These are phyloP conservation scores for Monocercomonoides exilis DNA, from an alignment of 78 protist species.

Conservation along the genomic window DNA sequence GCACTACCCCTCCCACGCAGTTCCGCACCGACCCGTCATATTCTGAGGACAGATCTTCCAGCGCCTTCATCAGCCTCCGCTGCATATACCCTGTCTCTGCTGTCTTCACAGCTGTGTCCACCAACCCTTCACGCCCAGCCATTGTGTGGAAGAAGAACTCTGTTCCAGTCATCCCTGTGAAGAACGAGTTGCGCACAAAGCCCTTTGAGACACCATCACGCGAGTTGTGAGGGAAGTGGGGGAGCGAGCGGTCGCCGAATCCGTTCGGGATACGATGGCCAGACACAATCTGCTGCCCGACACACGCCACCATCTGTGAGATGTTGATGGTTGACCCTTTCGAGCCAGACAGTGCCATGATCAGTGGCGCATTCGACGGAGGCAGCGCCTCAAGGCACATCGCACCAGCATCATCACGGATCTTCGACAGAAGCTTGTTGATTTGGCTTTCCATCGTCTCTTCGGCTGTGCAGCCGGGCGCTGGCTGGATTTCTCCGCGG, in stretches of 20 bases:
- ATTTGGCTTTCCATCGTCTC: constrained; percentile 44
- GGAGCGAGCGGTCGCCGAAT: constrained; percentile 86
- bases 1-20: constrained; percentile 49
- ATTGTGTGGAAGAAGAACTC: constrained; percentile 99
- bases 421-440: constrained; percentile 61
- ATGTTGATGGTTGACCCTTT: constrained; percentile 94
- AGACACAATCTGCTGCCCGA: constrained; percentile 92
- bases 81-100: constrained; percentile 99
- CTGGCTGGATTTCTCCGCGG: constrained; percentile 28
- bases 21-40: constrained; percentile 89
- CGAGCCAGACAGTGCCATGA: constrained; percentile 97
- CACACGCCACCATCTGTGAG: constrained; percentile 95
- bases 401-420: constrained; percentile 85
- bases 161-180: constrained; percentile 82
- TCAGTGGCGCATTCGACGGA: constrained; percentile 76
- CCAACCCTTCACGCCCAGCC: constrained; percentile 77
- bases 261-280: constrained; percentile 95
- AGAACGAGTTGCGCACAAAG: constrained; percentile 90
- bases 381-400: constrained; percentile 70
- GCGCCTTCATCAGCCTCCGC: constrained; percentile 71
- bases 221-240: constrained; percentile 73
- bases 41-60: constrained; percentile 82
- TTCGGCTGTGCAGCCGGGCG: constrained; percentile 72
- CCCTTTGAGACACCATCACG: constrained; percentile 83
- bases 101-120: constrained; percentile 98